Evolutionary conservation across 768 basidiomycete genomes (phyloP).

Genomic region (Trametes sanguinea): DNA sequence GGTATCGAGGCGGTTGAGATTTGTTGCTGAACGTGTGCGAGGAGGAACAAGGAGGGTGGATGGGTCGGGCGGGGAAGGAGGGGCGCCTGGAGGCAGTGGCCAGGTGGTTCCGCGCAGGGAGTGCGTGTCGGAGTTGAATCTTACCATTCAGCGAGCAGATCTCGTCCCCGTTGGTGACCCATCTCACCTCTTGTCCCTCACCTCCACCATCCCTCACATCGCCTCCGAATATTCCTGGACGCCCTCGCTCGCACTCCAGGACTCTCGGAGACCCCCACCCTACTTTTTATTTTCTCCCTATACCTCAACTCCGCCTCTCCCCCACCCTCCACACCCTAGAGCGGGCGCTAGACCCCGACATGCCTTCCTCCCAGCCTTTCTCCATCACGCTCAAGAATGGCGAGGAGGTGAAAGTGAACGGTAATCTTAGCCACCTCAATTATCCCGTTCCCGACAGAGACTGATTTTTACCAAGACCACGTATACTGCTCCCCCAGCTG

Average conservation of each 20-base stretch:
- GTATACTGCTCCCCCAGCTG: conserved; percentile 96
- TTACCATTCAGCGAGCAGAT: conserved; percentile 32
- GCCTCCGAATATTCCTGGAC: conserved; percentile 18
- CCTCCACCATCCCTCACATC: conserved; percentile 18
- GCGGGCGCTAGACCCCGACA: conserved; percentile 20
- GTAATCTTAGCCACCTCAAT: conserved; percentile 46
- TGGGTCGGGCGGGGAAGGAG: background rate
- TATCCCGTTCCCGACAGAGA: conserved; percentile 31
- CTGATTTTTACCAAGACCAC: conserved; percentile 69
- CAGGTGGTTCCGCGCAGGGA: conserved; percentile 23
- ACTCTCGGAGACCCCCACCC: background rate
- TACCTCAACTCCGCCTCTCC: background rate
- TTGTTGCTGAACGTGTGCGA: background rate
- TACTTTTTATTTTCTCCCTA: conserved; percentile 3
- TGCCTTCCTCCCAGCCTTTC: conserved; percentile 41
- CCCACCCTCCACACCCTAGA: conserved; percentile 1
- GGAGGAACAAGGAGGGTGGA: background rate
- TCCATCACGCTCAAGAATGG: conserved; percentile 71
- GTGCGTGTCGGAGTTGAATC: conserved; percentile 34
- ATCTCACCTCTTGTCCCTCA: conserved; percentile 28
- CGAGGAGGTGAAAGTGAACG: conserved; percentile 84
- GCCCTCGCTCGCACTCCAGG: conserved; percentile 5
- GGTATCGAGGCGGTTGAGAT: background rate
- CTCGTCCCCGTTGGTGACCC: conserved; percentile 27
- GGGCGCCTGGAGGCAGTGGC: conserved; percentile 14